Evolutionary conservation across 2,329 filamentous ascomycete species (phyloP), one percentile per base, ranked within the genome.

Genomic region (Pezicula neosporulosa): DNA sequence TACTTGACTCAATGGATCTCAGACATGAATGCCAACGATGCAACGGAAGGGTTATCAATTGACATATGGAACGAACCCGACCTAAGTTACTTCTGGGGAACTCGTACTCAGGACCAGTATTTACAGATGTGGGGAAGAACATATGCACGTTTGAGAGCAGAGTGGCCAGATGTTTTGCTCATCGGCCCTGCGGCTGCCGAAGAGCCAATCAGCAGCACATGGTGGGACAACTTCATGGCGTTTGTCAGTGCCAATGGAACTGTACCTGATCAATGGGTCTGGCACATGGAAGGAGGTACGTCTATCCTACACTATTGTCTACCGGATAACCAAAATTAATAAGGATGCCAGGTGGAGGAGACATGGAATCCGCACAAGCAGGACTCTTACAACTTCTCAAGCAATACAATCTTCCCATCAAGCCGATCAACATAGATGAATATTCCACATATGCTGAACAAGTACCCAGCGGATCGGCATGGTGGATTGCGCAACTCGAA

Each of bases 51-150:
- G 0, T 55, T 80, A 0, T 65, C 75, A 0, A 62, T 75, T 9
- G 78, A 81, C 44, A 71, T 78, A 24, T 80, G 77, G 77, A 80
- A 80, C 49, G 77, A 80, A 58, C 74, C 77, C 0, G 76, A 79
- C 49, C 13, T 60, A 27, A 44, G 56, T 15, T 43, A 6, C 4
- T 60, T 56, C 30, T 77, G 75, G 66, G 70, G 69, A 63, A 48
- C 51, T 8, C 64, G 72, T 3, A 45, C 56, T 1, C 66, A 67
- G 56, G 33, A 60, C 6, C 74, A 76, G 52, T 77, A 64, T 48
- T 51, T 76, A 4, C 59, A 72, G 30, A 60, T 72, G 41, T 75
- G 69, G 60, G 62, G 62, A 24, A 64, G 70, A 27, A 71, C 70
- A 4, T 64, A 71, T 52, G 62, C 69, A 21, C 55, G 65, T 4